Evolutionary conservation across 495 filamentous ascomycete genomes (phyloP).

Genomic region (Staphylotrichum tortipilum): DNA sequence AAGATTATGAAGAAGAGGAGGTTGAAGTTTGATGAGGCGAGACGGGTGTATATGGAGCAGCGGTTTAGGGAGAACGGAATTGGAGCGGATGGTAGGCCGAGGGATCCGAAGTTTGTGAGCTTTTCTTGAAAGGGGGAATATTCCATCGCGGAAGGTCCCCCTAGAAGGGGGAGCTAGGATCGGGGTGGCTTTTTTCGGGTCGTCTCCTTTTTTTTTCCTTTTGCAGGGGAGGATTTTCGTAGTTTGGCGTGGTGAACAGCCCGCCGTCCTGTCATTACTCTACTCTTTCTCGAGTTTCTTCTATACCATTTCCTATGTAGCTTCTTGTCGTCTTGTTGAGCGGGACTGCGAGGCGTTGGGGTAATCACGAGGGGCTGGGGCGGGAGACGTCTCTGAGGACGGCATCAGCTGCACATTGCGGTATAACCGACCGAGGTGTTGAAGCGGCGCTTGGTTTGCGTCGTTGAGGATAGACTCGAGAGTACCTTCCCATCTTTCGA

Average conservation of each 20-base stretch:
- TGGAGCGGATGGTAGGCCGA: constrained; percentile 74
- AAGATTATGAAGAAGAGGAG: constrained; percentile 74
- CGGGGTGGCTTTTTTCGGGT: background rate
- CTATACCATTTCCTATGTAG: constrained; percentile 1
- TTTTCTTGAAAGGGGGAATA: constrained; percentile 58
- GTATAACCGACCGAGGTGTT: too few relatives aligned
- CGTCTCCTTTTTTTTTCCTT: background rate
- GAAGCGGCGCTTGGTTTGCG: too few relatives aligned
- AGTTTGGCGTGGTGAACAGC: constrained; percentile 60
- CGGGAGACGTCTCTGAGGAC: background rate
- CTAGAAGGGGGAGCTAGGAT: too few relatives aligned
- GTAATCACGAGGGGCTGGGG: background rate
- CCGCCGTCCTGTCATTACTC: constrained; percentile 35
- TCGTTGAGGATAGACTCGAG: too few relatives aligned
- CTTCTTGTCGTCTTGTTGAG: background rate
- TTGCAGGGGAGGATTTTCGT: background rate
- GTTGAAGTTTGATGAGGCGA: constrained; percentile 84
- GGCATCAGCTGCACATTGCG: background rate
- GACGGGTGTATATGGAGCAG: constrained; percentile 73
- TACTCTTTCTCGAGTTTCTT: too few relatives aligned
- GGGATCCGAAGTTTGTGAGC: constrained; percentile 90
- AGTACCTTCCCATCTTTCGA: too few relatives aligned
- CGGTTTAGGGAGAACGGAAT: constrained; percentile 80
- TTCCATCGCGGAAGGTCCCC: too few relatives aligned
- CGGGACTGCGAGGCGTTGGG: constrained; percentile 6